Evolutionary conservation across 1,139 yeast genomes (phyloP).

Genomic region (Magnusiomyces suaveolens): DNA sequence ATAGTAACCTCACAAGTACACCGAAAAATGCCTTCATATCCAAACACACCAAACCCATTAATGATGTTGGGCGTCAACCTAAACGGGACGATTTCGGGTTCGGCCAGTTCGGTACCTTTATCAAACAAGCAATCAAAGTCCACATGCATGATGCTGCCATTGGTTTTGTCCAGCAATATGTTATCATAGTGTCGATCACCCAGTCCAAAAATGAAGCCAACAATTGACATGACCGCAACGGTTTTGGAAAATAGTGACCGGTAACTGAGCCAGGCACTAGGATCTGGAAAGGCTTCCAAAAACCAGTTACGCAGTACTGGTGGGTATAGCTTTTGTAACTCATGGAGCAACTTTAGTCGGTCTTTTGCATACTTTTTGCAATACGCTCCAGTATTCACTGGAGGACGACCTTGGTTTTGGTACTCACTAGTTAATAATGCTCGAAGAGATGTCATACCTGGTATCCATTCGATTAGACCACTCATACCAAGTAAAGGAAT

Average conservation of each 20-base stretch:
- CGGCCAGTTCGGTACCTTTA: constrained; percentile 49
- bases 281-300: constrained; percentile 80
- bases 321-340: constrained; percentile 36
- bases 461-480: constrained; percentile 92
- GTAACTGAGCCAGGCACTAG: constrained; percentile 76
- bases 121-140: constrained; percentile 96
- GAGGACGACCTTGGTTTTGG: constrained; percentile 25
- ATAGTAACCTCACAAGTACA: constrained; percentile 80
- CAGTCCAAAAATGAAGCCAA: constrained; percentile 65
- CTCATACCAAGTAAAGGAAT: constrained; percentile 77
- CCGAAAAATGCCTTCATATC: constrained; percentile 85
- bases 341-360: constrained; percentile 17
- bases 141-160: constrained; percentile 81
- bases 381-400: background rate
- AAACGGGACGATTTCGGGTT: constrained; percentile 92
- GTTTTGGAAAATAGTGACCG: constrained; percentile 68
- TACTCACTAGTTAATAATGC: constrained; percentile 46
- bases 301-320: constrained; percentile 87
- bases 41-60: constrained; percentile 86
- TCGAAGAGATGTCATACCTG: constrained; percentile 71
- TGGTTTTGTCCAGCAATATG: constrained; percentile 58
- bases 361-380: background rate
- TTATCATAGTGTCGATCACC: constrained; percentile 98
- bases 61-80: constrained; percentile 79
- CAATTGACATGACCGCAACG: constrained; percentile 94